A percentile compares a stretch with the other conserved stretches of the same genome.
These are phyloP conservation scores for Gracilaria domingensis DNA, from an alignment of 23 red algal species.

Conservation along the genomic window DNA sequence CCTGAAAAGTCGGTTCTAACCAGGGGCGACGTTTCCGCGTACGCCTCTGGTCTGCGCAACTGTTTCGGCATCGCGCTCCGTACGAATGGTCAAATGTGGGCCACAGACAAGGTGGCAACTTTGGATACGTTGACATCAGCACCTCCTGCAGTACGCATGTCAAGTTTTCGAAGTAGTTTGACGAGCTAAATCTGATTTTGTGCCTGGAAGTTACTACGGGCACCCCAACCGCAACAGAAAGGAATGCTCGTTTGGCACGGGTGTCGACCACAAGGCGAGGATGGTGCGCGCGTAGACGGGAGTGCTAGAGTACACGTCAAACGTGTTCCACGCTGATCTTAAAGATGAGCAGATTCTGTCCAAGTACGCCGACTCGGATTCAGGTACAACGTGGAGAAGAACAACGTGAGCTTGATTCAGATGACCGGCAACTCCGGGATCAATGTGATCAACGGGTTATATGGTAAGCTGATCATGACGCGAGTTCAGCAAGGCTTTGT, in stretches of 20 bases:
- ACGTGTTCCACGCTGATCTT: constrained; percentile 38
- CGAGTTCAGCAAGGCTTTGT: constrained; percentile 46
- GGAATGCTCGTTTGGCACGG: constrained; percentile 14
- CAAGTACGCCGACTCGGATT: constrained; percentile 44
- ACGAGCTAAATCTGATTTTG: constrained; percentile 24
- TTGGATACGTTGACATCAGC: constrained; percentile 59
- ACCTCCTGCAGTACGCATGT: constrained; percentile 17
- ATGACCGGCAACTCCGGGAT: constrained; percentile 34
- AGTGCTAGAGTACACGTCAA: constrained; percentile 46
- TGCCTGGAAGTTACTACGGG: constrained; percentile 40
- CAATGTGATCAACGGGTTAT: constrained; percentile 16
- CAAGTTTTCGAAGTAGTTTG: constrained; percentile 16
- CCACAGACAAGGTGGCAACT: constrained; percentile 62
- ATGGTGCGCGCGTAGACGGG: constrained; percentile 46
- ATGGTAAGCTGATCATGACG: constrained; percentile 62
- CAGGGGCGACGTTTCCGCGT: constrained; percentile 63
- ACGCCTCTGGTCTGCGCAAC: constrained; percentile 53
- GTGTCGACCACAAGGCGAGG: constrained; percentile 3
- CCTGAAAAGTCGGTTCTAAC: constrained; percentile 36
- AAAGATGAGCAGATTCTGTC: constrained; percentile 64
- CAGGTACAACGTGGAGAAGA: constrained; percentile 20
- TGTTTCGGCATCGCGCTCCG: constrained; percentile 44
- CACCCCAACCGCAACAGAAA: constrained; percentile 76
- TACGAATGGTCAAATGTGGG: constrained; percentile 41
- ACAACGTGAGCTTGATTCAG: constrained; percentile 18